Conservation (phyloP, 176 grass and related monocot species). For the Themeda triandra region DNA sequence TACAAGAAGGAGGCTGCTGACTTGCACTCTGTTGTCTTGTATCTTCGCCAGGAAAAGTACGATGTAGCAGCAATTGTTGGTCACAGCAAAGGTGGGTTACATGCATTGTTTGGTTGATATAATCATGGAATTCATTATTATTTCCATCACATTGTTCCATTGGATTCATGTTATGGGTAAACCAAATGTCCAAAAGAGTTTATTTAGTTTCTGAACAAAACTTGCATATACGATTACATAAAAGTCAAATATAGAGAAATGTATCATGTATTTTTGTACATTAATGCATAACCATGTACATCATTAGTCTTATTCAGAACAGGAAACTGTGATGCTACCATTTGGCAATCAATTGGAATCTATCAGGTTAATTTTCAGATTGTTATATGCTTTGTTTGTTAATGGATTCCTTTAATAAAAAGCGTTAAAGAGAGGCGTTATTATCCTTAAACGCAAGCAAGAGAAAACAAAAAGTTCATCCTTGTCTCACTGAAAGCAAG, state of each 20-base stretch:
- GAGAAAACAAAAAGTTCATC: not conserved
- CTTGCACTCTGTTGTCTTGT: constrained; percentile 52
- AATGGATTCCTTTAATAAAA: not conserved
- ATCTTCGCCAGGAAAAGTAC: constrained; percentile 52
- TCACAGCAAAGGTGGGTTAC: constrained; percentile 74
- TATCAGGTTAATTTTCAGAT: not conserved
- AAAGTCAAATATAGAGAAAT: not conserved
- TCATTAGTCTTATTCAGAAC: not conserved
- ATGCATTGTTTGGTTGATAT: not conserved
- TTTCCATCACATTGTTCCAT: not conserved
- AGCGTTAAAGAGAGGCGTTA: not conserved
- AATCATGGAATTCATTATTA: not conserved
- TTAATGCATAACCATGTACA: not conserved
- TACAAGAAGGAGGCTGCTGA: constrained; percentile 70
- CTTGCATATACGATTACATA: not conserved
- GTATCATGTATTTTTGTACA: not conserved
- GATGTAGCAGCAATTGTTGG: constrained; percentile 64
- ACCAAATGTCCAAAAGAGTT: not conserved
- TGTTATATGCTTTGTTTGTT: not conserved
- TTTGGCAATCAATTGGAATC: not conserved
- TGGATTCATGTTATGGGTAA: not conserved
- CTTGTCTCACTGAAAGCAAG: not conserved
- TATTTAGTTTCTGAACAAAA: constrained; percentile 6
- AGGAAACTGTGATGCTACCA: not conserved
- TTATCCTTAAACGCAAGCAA: not conserved